These are phyloP conservation scores for Theileria parva DNA, from an alignment of 169 alveolate genomes.

Conservation along the genomic window DNA sequence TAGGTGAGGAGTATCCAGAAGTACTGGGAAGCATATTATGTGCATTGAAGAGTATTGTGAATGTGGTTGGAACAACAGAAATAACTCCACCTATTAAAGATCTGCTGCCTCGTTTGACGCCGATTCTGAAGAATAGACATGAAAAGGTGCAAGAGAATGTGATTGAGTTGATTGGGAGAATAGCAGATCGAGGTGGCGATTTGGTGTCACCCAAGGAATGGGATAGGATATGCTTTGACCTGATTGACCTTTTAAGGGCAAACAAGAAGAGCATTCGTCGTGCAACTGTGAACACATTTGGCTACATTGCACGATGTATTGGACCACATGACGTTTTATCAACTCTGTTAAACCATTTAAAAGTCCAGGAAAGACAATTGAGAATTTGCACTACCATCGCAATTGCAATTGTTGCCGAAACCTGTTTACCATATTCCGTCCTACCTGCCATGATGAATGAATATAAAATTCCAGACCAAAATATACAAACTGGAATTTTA, in stretches of 20 bases:
- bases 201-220: conserved; percentile 99
- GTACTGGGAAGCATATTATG: conserved; percentile 97
- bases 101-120: conserved; percentile 98
- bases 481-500: conserved; percentile 98
- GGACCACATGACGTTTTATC: conserved; percentile 99
- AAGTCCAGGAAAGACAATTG: conserved; percentile 99
- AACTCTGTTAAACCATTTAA: conserved; percentile 90
- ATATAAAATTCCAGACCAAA: conserved; percentile 97
- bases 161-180: conserved; percentile 95
- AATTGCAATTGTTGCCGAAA: conserved; percentile 99
- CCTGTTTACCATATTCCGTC: conserved; percentile 99
- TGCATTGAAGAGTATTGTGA: conserved; percentile 97
- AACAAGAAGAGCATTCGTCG: conserved; percentile 95
- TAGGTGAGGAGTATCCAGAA: conserved; percentile 99
- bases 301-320: conserved; percentile 99
- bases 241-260: conserved; percentile 94
- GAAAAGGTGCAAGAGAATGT: conserved; percentile 99
- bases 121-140: conserved; percentile 98
- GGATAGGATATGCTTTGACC: conserved; percentile 99
- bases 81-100: conserved; percentile 99
- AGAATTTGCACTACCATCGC: conserved; percentile 98
- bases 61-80: conserved; percentile 95
- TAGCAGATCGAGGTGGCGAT: conserved; percentile 99
- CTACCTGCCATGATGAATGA: conserved; percentile 99
- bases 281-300: conserved; percentile 99